These are phyloP conservation scores for Polygonum aviculare DNA, from an alignment of 148 eudicot genomes.

Conservation along the genomic window DNA sequence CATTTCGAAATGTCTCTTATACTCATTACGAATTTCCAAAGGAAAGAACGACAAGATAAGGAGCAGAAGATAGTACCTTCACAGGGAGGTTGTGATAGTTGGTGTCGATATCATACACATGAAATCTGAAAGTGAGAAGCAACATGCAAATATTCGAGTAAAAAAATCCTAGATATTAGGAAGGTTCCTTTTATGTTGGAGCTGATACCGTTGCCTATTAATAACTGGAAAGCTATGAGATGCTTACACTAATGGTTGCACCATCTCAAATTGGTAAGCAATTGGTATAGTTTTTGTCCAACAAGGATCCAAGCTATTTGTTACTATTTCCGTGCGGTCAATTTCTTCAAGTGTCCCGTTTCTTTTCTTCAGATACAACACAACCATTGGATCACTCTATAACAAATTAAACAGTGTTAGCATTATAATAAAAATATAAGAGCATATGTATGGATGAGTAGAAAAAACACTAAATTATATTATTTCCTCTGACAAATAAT, in stretches of 20 bases:
- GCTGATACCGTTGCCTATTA: neutral
- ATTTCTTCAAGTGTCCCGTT: slow-evolving; percentile 72
- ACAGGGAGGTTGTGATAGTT: slow-evolving; percentile 60
- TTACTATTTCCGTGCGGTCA: slow-evolving; percentile 88
- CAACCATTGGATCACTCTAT: slow-evolving; percentile 98
- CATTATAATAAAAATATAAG: neutral
- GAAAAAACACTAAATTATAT: neutral
- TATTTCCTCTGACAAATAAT: neutral
- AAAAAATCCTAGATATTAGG: neutral
- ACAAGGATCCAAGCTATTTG: slow-evolving; percentile 67
- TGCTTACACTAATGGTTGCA: slow-evolving; percentile 67
- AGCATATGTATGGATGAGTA: neutral
- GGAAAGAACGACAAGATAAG: neutral
- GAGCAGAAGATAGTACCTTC: slow-evolving; percentile 39
- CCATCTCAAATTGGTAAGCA: slow-evolving; percentile 79
- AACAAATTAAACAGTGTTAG: neutral
- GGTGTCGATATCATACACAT: slow-evolving; percentile 74
- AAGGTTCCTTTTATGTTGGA: neutral
- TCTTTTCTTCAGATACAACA: slow-evolving; percentile 56
- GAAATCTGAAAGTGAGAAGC: slow-evolving; percentile 49
- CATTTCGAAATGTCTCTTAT: neutral
- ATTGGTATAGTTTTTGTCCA: slow-evolving; percentile 71
- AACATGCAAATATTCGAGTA: neutral
- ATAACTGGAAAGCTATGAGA: neutral
- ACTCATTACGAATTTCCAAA: neutral